phyloP scores from a whole-genome alignment of 2,329 filamentous ascomycete species.

The Juglanconis juglandina region DNA sequence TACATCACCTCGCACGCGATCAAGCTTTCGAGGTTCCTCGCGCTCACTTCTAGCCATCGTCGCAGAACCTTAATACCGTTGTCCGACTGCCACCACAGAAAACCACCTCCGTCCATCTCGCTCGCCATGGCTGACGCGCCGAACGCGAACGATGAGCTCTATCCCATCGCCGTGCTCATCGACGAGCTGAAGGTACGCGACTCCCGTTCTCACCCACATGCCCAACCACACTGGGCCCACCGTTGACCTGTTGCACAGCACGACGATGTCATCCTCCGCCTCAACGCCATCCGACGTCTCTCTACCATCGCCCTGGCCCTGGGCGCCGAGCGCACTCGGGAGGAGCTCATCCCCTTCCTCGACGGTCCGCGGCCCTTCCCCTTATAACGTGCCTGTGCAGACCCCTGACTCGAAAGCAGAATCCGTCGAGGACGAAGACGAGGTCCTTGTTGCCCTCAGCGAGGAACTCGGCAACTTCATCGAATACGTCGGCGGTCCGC shows the following conservation, averaged over 20 bases:
- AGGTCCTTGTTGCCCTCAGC: conserved; percentile 93
- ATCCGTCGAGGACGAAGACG: conserved; percentile 97
- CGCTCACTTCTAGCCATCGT: conserved; percentile 10
- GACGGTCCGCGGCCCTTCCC: conserved; percentile 68
- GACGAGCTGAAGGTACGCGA: conserved; percentile 91
- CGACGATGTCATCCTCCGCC: conserved; percentile 93
- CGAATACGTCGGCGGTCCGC: conserved; percentile 93
- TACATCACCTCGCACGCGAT: conserved; percentile 20
- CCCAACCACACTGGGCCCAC: conserved; percentile 4
- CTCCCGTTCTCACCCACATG: background rate
- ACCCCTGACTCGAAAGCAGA: conserved; percentile 53
- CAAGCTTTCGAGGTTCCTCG: conserved; percentile 6
- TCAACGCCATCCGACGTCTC: conserved; percentile 97
- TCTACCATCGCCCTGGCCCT: conserved; percentile 97
- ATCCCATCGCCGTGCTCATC: conserved; percentile 98
- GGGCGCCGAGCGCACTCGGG: conserved; percentile 91
- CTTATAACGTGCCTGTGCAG: conserved; percentile 13
- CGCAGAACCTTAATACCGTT: background rate
- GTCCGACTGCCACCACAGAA: conserved; percentile 6
- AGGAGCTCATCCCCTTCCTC: conserved; percentile 97
- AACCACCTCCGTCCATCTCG: conserved; percentile 21
- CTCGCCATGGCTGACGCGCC: conserved; percentile 82
- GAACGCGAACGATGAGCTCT: conserved; percentile 95
- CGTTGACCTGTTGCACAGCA: conserved; percentile 58
- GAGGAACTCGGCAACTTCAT: conserved; percentile 96